Percentiles rank a stretch among this genome's conserved stretches.
phyloP scores from a whole-genome alignment of 345 rosid genomes.

The Linum trigynum region DNA sequence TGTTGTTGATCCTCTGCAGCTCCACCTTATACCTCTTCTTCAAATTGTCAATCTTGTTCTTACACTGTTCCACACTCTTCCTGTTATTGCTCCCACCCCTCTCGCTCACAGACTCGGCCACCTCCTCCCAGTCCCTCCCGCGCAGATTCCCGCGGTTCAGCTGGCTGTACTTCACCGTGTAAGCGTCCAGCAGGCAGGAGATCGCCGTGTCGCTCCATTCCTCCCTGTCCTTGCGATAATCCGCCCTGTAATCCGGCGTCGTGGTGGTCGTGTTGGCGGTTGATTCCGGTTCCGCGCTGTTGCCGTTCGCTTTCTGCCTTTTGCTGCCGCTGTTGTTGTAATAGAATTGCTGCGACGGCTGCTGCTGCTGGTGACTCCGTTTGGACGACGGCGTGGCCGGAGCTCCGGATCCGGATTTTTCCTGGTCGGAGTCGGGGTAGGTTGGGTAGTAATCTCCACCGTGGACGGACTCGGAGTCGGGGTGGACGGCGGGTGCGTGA shows the following conservation, averaged over 20 bases:
- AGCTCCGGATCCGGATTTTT: conserved; percentile 17
- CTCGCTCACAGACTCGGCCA: conserved; percentile 68
- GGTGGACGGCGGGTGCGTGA: conserved; percentile 6
- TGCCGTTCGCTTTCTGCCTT: conserved; percentile 13
- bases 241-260: conserved; percentile 5
- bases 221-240: conserved; percentile 82
- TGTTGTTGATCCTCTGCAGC: conserved; percentile 51
- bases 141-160: conserved; percentile 74
- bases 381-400: conserved; percentile 23
- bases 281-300: conserved; percentile 4
- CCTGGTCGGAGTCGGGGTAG: conserved; percentile 14
- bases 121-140: conserved; percentile 98
- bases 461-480: conserved; percentile 12
- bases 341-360: neutral
- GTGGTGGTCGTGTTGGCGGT: neutral
- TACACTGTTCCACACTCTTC: conserved; percentile 61
- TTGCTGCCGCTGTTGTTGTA: conserved; percentile 8
- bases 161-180: conserved; percentile 66
- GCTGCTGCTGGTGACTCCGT: conserved; percentile 9
- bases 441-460: conserved; percentile 16
- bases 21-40: conserved; percentile 89
- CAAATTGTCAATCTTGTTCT: conserved; percentile 84
- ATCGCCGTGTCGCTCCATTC: conserved; percentile 93
- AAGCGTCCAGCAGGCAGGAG: conserved; percentile 66
- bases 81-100: conserved; percentile 51